Percentiles rank a stretch among this genome's conserved stretches.
These are phyloP conservation scores for Erodium trifolium DNA, from an alignment of 441 rosid genomes.

Conservation along the genomic window DNA sequence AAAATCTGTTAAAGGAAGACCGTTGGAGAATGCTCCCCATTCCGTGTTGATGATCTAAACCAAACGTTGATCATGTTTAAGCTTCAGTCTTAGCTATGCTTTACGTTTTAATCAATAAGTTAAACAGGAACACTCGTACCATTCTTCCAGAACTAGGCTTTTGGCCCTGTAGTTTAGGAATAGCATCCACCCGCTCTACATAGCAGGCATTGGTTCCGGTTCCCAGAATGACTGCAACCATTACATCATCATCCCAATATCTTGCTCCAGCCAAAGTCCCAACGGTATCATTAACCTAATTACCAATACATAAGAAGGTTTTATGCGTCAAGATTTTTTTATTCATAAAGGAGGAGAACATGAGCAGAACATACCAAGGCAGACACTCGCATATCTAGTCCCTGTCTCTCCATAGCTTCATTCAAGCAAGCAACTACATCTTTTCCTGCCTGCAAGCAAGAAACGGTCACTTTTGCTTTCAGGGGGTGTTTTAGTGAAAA, in stretches of 20 bases:
- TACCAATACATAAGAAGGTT: slow-evolving; percentile 6
- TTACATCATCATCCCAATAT: slow-evolving; percentile 78
- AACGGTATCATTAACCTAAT: slow-evolving; percentile 74
- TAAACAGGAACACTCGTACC: slow-evolving; percentile 24
- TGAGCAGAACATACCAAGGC: slow-evolving; percentile 49
- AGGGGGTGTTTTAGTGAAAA: too few relatives aligned
- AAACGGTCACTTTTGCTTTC: too few relatives aligned
- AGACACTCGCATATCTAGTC: slow-evolving; percentile 69
- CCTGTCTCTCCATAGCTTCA: slow-evolving; percentile 68
- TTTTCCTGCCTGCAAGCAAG: slow-evolving; percentile 49
- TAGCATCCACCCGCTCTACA: slow-evolving; percentile 53
- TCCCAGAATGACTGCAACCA: slow-evolving; percentile 87
- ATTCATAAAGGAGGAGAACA: background rate
- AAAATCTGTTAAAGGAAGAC: slow-evolving; percentile 59
- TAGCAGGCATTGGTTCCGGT: slow-evolving; percentile 94
- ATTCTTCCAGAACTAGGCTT: slow-evolving; percentile 40
- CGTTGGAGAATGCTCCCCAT: slow-evolving; percentile 82
- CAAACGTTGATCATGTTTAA: slow-evolving; percentile 10
- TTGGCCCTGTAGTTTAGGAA: slow-evolving; percentile 47
- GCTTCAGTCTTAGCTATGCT: background rate
- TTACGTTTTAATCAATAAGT: background rate
- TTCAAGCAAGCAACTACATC: slow-evolving; percentile 80
- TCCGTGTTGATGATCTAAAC: slow-evolving; percentile 67
- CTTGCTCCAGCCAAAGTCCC: slow-evolving; percentile 81
- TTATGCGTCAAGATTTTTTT: slow-evolving; percentile 3